These are phyloP conservation scores for Leptomonas pyrrhocoris DNA, from an alignment of 208 protist genomes.

Conservation along the genomic window DNA sequence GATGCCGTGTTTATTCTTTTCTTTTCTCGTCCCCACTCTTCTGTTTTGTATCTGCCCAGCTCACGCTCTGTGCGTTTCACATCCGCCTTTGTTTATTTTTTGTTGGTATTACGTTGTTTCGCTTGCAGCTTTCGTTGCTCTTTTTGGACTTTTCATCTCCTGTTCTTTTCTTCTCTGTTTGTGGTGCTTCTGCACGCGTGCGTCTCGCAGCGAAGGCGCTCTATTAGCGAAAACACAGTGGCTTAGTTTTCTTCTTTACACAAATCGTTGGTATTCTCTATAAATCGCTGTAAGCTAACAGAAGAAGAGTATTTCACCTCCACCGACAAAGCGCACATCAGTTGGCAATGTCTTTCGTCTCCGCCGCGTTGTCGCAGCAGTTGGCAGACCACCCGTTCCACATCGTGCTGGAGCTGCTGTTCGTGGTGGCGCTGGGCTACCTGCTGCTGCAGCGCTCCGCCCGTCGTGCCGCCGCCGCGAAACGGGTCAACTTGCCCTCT, in stretches of 20 bases:
- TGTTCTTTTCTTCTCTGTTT: not conserved
- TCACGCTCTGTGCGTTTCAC: no score
- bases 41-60: no score
- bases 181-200: no score
- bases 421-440: conserved; percentile 52
- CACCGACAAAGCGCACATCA: not conserved
- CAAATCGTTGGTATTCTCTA: no score
- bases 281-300: no score
- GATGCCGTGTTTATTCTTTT: no score
- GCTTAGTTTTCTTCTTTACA: conserved; percentile 14
- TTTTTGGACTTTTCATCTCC: not conserved
- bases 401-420: conserved; percentile 69
- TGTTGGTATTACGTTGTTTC: not conserved
- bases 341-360: conserved; percentile 18
- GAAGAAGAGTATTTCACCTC: no score
- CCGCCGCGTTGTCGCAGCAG: conserved; percentile 31
- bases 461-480: conserved; percentile 14
- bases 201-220: no score
- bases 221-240: no score
- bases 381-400: conserved; percentile 66
- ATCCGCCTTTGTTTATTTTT: not conserved
- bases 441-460: conserved; percentile 38
- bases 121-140: not conserved
- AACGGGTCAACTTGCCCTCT: conserved; percentile 54
- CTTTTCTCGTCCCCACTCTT: no score